A percentile compares a stretch with the other conserved stretches of the same genome.
phyloP scores from a whole-genome alignment of 1,139 yeast species.

The Saccharomyces hybrid region DNA sequence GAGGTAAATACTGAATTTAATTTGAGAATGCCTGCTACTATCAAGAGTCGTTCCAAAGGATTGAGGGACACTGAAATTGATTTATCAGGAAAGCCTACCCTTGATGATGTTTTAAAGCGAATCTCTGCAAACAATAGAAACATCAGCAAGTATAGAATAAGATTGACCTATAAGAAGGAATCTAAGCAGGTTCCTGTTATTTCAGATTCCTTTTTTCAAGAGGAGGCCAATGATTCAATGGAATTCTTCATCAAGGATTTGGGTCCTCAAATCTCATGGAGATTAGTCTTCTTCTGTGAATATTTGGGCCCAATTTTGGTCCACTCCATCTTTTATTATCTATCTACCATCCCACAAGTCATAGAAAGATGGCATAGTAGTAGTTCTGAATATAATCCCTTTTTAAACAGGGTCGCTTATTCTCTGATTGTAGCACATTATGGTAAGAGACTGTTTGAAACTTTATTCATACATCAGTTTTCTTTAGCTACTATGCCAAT shows the following conservation, averaged over 20 bases:
- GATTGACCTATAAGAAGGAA: constrained; percentile 32
- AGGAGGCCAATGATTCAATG: constrained; percentile 33
- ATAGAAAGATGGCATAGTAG: constrained; percentile 11
- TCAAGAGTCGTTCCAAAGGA: constrained; percentile 46
- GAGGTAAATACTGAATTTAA: neutral
- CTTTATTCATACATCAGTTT: constrained; percentile 73
- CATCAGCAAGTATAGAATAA: constrained; percentile 39
- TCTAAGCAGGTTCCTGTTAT: constrained; percentile 26
- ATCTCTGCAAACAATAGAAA: constrained; percentile 41
- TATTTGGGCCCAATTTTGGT: constrained; percentile 81
- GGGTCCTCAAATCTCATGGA: constrained; percentile 92
- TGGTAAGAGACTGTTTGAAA: constrained; percentile 80
- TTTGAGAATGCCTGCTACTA: constrained; percentile 36
- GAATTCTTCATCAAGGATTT: constrained; percentile 64
- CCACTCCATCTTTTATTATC: constrained; percentile 57
- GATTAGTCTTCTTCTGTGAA: constrained; percentile 77
- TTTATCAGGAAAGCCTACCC: constrained; percentile 31
- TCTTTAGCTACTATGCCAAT: constrained; percentile 90
- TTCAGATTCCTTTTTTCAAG: constrained; percentile 22
- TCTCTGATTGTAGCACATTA: constrained; percentile 63
- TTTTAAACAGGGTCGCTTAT: constrained; percentile 25
- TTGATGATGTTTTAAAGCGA: constrained; percentile 33
- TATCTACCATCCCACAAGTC: constrained; percentile 15
- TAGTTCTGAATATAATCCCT: constrained; percentile 15
- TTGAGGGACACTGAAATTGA: constrained; percentile 38